A percentile compares a stretch with the other conserved stretches of the same genome.
Conservation (phyloP, 768 basidiomycete species). For the Lentinula guzmanii region DNA sequence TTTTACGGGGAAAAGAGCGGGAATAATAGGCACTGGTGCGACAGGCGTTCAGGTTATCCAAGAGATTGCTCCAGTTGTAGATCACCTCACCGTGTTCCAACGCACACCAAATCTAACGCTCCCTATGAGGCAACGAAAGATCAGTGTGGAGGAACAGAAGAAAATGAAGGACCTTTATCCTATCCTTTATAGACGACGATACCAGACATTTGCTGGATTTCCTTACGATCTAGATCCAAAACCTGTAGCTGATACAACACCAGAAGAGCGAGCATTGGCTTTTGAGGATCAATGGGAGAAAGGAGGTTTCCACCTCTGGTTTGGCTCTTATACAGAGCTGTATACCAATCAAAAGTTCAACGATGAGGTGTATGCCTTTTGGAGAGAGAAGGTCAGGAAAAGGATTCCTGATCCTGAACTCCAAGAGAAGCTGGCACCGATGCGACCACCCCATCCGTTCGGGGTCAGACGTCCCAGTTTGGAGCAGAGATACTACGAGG, state of each 20-base stretch:
- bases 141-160: neutral
- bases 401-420: constrained; percentile 1
- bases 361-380: constrained; percentile 5
- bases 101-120: constrained; percentile 6
- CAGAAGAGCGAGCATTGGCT: constrained; percentile 8
- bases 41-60: constrained; percentile 9
- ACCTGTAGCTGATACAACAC: neutral
- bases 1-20: constrained; percentile 2
- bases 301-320: constrained; percentile 9
- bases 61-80: neutral
- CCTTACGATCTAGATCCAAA: neutral
- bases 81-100: constrained; percentile 12
- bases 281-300: constrained; percentile 10
- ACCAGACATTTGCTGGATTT: constrained; percentile 5
- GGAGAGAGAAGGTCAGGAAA: constrained; percentile 1
- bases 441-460: constrained; percentile 3
- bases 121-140: constrained; percentile 1
- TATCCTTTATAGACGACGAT: neutral
- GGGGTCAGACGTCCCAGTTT: constrained; percentile 1
- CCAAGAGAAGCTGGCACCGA: constrained; percentile 6
- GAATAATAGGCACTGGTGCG: constrained; percentile 7
- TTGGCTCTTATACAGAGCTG: constrained; percentile 4
- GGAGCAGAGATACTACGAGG: constrained; percentile 7
- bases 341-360: neutral
- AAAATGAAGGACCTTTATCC: constrained; percentile 1